Base-by-base conservation (phyloP, 805 yeast species). In the Yarrowia phangngaensis region DNA sequence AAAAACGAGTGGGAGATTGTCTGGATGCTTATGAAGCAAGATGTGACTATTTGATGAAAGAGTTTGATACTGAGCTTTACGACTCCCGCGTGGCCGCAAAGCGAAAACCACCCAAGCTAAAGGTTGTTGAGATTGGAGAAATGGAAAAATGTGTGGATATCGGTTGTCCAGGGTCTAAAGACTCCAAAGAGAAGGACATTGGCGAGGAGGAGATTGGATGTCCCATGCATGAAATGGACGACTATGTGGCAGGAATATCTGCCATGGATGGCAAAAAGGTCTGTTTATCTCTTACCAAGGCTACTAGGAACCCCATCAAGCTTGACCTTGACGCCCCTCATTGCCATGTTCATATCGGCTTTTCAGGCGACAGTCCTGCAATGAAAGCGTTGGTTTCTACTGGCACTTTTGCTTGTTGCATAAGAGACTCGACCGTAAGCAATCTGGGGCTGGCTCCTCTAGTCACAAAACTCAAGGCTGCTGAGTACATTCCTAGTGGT, bases 281-380 rank as follows among this genome's bases (percentile, higher is more conserved):
- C 8, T 41, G 48, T 17, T 20, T 28, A 2, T 41, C 48, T 20
- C 29, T 41, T 5, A 29, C 48, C 1, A 13, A 35, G 3, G 48
- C 48, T 3, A 29, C 22, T 14, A 14, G 48, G 22, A 41, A 41
- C 33, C 48, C 48, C 16, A n/a, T 17, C 13, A 15, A 15, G n/a
- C 35, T 41, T 7, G 35, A 29, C 22, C 48, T 41, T 1, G 34
- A 41, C 16, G 48, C 48, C 4, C 48, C 48, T 12, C 48, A 41
- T 12, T 41, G 48, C 16, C 48, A 41, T 3, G 34, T 41, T 17
- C 35, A 41, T 13, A 41, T 41, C 23, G 48, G 48, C 14, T 41
- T 29, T 15, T 41, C 48, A 3, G 27, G 29, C 3, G 48, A 41
- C 22, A 20, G 22, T 8, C 35, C 35, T 15, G 34, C 22, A 14